Evolutionary conservation across 2,329 filamentous ascomycete genomes (phyloP), one percentile per base, ranked within the genome.

Genomic region (Curvularia sp.): DNA sequence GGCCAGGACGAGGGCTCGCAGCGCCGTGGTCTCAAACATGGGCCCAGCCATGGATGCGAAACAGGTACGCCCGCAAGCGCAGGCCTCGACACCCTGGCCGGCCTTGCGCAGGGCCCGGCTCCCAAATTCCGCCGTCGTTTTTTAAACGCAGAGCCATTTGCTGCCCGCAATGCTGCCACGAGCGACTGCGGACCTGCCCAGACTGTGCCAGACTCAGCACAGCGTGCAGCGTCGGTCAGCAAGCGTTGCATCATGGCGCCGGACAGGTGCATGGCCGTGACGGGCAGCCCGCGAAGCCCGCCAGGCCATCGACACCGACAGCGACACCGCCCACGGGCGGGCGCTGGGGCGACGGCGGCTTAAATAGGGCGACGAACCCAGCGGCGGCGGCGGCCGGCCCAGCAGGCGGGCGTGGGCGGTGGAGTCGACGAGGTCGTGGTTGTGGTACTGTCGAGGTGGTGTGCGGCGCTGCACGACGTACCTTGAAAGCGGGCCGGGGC

Each of bases 131-230:
- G 68, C 62, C 57, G 64, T 66, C 64, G 66, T 69, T 71, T 69
- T 72, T 65, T 69, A 70, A 68, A 72, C 72, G 70, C 68, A 67
- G 53, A 65, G 64, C 64, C 59, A 72, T 73, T 71, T 69, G 70
- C 64, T 70, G 58, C 49, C 41, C 54, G 63, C 61, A 60, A 30
- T 54, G 53, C 67, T 69, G 68, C 69, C 70, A 71, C 68, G 67
- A 66, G 68, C 61, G 62, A 64, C 44, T 62, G 61, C 67, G 62
- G 61, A 65, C 60, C 61, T 65, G 65, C 59, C 65, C 65, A 67
- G 68, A 56, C 66, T 60, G 63, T 57, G 69, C 66, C 64, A 64
- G 61, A 62, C 69, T 61, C 67, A 67, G 66, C 68, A 68, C 61
- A 48, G 49, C 54, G 59, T 63, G 57, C 63, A 62, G 52, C 49